phyloP scores from a whole-genome alignment of 106 monocot genomes.

The Alisma plantagoaquatica region DNA sequence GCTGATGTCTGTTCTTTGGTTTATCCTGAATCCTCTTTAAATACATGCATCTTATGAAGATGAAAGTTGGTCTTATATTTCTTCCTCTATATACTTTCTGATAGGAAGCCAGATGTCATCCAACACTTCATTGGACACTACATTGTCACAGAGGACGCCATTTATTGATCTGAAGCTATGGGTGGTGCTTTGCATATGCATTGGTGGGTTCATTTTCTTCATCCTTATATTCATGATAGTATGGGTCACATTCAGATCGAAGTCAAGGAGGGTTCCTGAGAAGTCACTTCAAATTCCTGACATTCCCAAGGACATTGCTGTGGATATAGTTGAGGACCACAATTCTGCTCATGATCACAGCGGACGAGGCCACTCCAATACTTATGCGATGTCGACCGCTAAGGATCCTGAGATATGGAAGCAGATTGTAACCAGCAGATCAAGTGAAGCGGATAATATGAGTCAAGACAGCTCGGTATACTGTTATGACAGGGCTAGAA shows the following conservation, averaged over 20 bases:
- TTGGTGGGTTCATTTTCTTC: conserved; percentile 34
- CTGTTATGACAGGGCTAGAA: conserved; percentile 21
- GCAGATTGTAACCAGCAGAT: conserved; percentile 30
- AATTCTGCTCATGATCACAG: conserved; percentile 24
- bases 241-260: conserved; percentile 23
- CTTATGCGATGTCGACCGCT: not conserved
- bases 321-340: conserved; percentile 13
- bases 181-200: conserved; percentile 47
- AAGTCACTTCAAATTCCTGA: conserved; percentile 37
- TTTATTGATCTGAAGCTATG: conserved; percentile 47
- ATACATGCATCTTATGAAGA: not conserved
- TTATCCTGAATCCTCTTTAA: not conserved
- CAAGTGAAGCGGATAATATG: conserved; percentile 39
- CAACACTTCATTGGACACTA: conserved; percentile 2
- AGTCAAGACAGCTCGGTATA: conserved; percentile 58
- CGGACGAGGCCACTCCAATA: not conserved
- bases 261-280: conserved; percentile 20
- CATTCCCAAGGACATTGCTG: conserved; percentile 57
- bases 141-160: conserved; percentile 26
- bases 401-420: conserved; percentile 12
- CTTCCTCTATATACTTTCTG: not conserved
- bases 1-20: not conserved
- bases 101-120: not conserved
- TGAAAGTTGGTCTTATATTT: not conserved
- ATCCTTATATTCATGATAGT: conserved; percentile 39